phyloP scores from a whole-genome alignment of 345 rosid genomes.

The Odontarrhena argentea region DNA sequence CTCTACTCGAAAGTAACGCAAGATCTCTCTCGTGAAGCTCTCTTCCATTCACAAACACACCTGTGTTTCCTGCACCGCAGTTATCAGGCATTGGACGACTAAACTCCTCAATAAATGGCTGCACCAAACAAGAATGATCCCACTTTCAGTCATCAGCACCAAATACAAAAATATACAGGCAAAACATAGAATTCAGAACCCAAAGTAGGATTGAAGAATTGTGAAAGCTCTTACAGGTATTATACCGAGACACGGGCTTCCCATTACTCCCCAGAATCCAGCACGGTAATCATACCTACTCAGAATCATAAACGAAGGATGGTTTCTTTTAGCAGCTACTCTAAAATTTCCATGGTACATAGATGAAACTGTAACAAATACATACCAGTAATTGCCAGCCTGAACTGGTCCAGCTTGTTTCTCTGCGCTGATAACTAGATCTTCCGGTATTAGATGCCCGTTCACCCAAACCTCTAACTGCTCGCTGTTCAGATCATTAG shows the following conservation, averaged over 20 bases:
- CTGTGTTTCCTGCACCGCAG: conserved; percentile 69
- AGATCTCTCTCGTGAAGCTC: conserved; percentile 76
- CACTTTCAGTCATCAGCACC: conserved; percentile 2
- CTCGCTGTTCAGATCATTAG: conserved; percentile 40
- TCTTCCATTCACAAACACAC: conserved; percentile 74
- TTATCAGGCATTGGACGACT: conserved; percentile 64
- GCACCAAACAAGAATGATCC: conserved; percentile 29
- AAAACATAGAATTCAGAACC: neutral
- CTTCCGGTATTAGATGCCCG: conserved; percentile 60
- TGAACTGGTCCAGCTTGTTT: conserved; percentile 72
- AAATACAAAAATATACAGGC: neutral
- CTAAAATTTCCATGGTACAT: neutral
- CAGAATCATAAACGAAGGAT: neutral
- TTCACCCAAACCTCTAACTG: conserved; percentile 55
- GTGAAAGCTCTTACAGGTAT: conserved; percentile 58
- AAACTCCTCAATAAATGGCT: conserved; percentile 78
- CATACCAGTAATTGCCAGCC: conserved; percentile 76
- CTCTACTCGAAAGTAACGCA: conserved; percentile 64
- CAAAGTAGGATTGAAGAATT: neutral
- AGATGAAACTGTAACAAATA: neutral
- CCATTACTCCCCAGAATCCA: conserved; percentile 83
- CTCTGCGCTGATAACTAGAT: conserved; percentile 55
- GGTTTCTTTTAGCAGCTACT: neutral
- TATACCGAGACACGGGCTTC: conserved; percentile 74
- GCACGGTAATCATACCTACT: conserved; percentile 76